Evolutionary conservation across 2,329 filamentous ascomycete species (phyloP), one percentile per base, ranked within the genome.

Genomic region (Cercospora sojina): DNA sequence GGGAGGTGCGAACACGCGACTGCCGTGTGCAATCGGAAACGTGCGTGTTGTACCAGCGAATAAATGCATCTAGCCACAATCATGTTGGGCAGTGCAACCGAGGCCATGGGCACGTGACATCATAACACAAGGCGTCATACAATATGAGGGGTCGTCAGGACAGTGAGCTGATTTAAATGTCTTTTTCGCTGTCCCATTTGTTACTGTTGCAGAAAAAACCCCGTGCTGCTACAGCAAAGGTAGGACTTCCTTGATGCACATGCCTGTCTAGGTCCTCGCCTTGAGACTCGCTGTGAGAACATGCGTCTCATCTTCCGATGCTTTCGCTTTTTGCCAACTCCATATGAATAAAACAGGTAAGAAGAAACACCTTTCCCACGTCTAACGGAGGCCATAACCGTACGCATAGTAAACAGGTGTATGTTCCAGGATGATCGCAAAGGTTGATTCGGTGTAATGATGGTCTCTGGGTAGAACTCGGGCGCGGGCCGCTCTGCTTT

Each of bases 111-210:
- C 43, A 49, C 43, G 43, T 49, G 43, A 49, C 20, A 23, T 49
- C 43, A 49, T 20, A 5, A 43, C 8, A 49, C 18, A 49, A 23
- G 18, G 43, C 43, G 43, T 49, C 43, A 49, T 16, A 27, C 20
- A 56, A 56, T 10, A 31, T 27, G 51, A 32, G 29, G 51, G 25
- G 51, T 29, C 16, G 25, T 27, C 20, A 27, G 23, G 6, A 32
- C 25, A 69, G 27, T 71, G 72, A 25, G 8, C 41, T 72, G 67
- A 71, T 63, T 68, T 23, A 67, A 65, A 56, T 16, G 23, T 56
- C 7, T 31, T 56, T 56, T 56, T 29, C 25, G 25, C 29, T 29
- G 51, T 56, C 51, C 51, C 51, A 32, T 29, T 56, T 56, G 51
- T 56, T 56, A 56, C 51, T 29, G 51, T 56, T 18, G 51, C 51